These are phyloP conservation scores for Arthrobotrys musiformis DNA, from an alignment of 2,329 filamentous ascomycete species.

Conservation along the genomic window DNA sequence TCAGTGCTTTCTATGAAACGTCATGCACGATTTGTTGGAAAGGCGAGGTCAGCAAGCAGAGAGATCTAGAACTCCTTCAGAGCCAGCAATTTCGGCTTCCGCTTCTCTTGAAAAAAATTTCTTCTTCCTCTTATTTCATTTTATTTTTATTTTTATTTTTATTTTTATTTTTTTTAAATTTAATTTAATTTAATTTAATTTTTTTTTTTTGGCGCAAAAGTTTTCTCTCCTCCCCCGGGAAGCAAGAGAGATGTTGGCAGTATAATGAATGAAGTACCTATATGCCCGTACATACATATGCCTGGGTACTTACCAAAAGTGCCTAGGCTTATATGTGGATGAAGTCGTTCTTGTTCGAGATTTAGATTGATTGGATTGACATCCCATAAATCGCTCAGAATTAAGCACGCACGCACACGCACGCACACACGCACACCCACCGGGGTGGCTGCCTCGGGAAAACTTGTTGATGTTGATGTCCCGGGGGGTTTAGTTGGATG, in stretches of 20 bases:
- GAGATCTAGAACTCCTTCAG: slow-evolving; percentile 39
- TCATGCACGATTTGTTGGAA: slow-evolving; percentile 39
- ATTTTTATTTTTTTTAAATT: too few species aligned
- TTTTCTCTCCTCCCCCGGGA: too few species aligned
- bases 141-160: neutral
- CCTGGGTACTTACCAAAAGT: too few species aligned
- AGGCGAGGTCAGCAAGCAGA: neutral
- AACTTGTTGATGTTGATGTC: neutral
- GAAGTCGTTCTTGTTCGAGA: neutral
- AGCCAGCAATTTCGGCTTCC: neutral
- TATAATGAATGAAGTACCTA: too few species aligned
- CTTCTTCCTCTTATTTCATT: neutral
- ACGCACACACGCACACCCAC: neutral
- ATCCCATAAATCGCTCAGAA: slow-evolving; percentile 17
- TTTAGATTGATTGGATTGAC: neutral
- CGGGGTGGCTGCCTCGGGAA: neutral
- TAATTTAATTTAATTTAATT: too few species aligned
- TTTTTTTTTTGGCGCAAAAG: too few species aligned
- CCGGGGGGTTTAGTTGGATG: neutral
- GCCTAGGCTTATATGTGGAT: neutral
- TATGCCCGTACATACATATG: too few species aligned
- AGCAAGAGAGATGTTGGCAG: too few species aligned
- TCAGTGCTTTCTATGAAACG: slow-evolving; percentile 21
- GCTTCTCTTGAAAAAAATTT: neutral
- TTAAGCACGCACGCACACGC: neutral